phyloP scores from a whole-genome alignment of 495 filamentous ascomycete genomes.

The Recurvomyces mirabilis region DNA sequence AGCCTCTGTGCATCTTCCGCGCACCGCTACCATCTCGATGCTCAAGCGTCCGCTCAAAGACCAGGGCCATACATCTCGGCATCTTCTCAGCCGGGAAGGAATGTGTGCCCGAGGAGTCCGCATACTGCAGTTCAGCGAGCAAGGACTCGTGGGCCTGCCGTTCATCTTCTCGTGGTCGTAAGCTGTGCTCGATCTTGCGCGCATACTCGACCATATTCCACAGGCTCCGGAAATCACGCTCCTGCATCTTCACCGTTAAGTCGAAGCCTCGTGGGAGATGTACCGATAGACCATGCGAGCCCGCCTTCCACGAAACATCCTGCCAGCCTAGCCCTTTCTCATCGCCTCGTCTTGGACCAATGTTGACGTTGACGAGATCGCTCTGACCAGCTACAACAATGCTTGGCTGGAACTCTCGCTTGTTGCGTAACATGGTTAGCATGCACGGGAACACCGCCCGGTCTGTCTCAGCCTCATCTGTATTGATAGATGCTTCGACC shows the following conservation, averaged over 20 bases:
- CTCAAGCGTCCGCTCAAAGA: constrained; percentile 58
- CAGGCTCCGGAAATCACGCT: constrained; percentile 61
- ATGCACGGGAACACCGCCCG: constrained; percentile 57
- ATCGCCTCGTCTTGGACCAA: constrained; percentile 49
- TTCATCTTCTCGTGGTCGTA: constrained; percentile 57
- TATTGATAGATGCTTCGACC: constrained; percentile 56
- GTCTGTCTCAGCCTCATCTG: constrained; percentile 52
- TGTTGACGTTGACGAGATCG: constrained; percentile 58
- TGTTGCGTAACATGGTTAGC: constrained; percentile 60
- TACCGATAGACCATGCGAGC: constrained; percentile 48
- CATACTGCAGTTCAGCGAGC: constrained; percentile 60
- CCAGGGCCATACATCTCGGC: constrained; percentile 50
- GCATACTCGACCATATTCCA: constrained; percentile 77
- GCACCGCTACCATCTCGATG: constrained; percentile 52
- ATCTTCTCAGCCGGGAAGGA: constrained; percentile 65
- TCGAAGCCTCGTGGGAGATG: constrained; percentile 58
- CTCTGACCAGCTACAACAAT: constrained; percentile 66
- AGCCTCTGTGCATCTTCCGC: constrained; percentile 60
- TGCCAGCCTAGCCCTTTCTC: constrained; percentile 53
- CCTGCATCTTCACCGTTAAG: constrained; percentile 54
- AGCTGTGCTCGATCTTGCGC: constrained; percentile 53
- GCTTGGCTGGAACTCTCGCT: constrained; percentile 51
- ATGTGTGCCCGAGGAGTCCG: constrained; percentile 53
- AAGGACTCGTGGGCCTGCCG: constrained; percentile 50
- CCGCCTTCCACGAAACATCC: constrained; percentile 63